Percentiles rank a stretch among this genome's conserved stretches.
These are phyloP conservation scores for Malus asiatica DNA, from an alignment of 306 rosid species.

Conservation along the genomic window DNA sequence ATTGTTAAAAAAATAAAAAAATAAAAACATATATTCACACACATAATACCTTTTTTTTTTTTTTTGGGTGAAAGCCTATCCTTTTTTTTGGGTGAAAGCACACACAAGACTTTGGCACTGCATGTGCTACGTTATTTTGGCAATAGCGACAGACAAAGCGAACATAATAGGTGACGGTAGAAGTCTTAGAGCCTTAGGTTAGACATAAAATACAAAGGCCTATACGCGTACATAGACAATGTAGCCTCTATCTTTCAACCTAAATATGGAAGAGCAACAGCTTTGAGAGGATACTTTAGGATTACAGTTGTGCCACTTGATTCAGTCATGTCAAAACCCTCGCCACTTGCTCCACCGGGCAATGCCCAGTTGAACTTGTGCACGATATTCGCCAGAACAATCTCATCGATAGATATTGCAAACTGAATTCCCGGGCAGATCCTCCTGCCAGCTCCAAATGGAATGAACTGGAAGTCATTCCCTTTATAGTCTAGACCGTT, in stretches of 20 bases:
- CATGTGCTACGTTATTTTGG: not conserved
- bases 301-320: slow-evolving; percentile 13
- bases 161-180: not conserved
- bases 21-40: too few species aligned
- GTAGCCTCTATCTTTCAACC: not conserved
- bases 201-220: not conserved
- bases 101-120: not conserved
- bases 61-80: too few species aligned
- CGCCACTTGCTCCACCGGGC: slow-evolving; percentile 13
- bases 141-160: not conserved
- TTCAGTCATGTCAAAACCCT: slow-evolving; percentile 33
- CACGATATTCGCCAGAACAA: slow-evolving; percentile 25
- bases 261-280: not conserved
- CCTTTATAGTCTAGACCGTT: slow-evolving; percentile 22
- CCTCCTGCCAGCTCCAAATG: slow-evolving; percentile 26
- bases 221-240: not conserved
- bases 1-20: too few species aligned
- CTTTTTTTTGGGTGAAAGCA: too few species aligned
- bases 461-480: slow-evolving; percentile 23
- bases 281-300: slow-evolving; percentile 29
- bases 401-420: slow-evolving; percentile 19
- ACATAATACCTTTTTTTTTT: too few species aligned
- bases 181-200: not conserved
- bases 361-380: slow-evolving; percentile 26
- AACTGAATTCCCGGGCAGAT: not conserved